Evolutionary conservation across 1,284 basidiomycete genomes (phyloP), one percentile per base, ranked within the genome.

Genomic region (Heterobasidion annosum): DNA sequence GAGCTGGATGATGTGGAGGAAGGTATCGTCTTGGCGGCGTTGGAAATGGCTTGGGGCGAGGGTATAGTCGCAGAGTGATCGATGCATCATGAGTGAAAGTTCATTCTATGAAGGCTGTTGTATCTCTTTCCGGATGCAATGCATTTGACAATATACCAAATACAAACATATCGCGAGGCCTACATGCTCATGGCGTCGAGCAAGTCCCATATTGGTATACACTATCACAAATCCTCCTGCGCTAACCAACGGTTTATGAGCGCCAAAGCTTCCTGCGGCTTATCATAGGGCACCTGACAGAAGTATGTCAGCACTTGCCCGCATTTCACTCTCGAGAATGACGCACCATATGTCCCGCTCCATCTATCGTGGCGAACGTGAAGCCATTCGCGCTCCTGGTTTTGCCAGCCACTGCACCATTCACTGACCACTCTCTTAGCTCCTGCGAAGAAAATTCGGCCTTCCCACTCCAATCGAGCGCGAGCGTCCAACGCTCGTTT

Each of bases 301-400:
- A 35, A 8, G 35, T 37, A 37, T 35, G 9, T 35, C 33, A 37
- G 34, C 8, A 34, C 12, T 7, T 3, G 12, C 18, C 8, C 15
- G 1, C n/a, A 37, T 18, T 18, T 50, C n/a, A 34, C 4, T 34
- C 5, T 8, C 13, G 1, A 7, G 19, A 8, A 35, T 34, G 15
- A 67, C 75, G 32, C 65, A 84, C 82, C 81, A 85, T 78, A 67
- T 86, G 82, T 19, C 85, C 84, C 42, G 83, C 83, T 9, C 72
- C 77, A 48, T 76, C 64, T 10, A 85, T 64, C 1, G 80, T 82
- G 50, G 77, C 79, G 64, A 82, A 90, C 8, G 83, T 85, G 54
- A 91, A 69, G 10, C 78, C 78, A 2, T 73, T 75, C 9, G 72
- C 75, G 52, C 73, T 75, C 64, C 84, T 81, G 43, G 76, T 82